Percentiles rank a stretch among this genome's conserved stretches.
Conservation (phyloP, 139 green algal species). For the Trebouxia sp. region DNA sequence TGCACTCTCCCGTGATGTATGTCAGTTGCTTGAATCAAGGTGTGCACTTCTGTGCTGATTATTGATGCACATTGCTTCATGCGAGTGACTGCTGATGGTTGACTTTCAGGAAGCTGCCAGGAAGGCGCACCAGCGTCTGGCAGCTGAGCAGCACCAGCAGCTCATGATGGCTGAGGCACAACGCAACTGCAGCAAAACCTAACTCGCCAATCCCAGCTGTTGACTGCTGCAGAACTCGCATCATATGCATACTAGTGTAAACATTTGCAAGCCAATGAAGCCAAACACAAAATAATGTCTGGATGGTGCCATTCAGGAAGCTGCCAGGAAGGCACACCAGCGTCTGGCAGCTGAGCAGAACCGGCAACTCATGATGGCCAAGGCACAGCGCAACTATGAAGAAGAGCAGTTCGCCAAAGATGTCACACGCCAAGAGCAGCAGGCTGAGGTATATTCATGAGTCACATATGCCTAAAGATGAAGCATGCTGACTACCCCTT, state of each 20-base stretch:
- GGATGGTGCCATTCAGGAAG: not conserved
- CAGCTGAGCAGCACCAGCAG: slow-evolving; percentile 12
- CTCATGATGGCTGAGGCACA: not conserved
- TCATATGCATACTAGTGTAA: too few species aligned
- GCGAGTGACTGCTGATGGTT: too few species aligned
- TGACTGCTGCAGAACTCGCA: too few species aligned
- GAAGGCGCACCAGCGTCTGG: slow-evolving; percentile 13
- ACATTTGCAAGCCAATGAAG: not conserved
- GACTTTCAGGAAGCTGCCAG: slow-evolving; percentile 4
- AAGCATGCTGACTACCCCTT: too few species aligned
- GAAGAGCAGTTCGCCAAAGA: not conserved
- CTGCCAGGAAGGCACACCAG: slow-evolving; percentile 21
- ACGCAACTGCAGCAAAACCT: not conserved
- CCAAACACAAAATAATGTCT: not conserved
- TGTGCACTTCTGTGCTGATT: too few species aligned
- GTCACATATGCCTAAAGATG: not conserved
- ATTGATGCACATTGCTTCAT: too few species aligned
- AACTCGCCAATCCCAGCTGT: too few species aligned
- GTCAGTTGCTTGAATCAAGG: too few species aligned
- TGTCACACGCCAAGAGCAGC: not conserved
- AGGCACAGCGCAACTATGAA: not conserved
- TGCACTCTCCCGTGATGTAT: too few species aligned
- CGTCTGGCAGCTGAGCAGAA: slow-evolving; percentile 16
- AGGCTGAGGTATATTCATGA: not conserved
- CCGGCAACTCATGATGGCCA: not conserved